Conservation (phyloP, 495 filamentous ascomycete genomes). For the Penicillium manginii region DNA sequence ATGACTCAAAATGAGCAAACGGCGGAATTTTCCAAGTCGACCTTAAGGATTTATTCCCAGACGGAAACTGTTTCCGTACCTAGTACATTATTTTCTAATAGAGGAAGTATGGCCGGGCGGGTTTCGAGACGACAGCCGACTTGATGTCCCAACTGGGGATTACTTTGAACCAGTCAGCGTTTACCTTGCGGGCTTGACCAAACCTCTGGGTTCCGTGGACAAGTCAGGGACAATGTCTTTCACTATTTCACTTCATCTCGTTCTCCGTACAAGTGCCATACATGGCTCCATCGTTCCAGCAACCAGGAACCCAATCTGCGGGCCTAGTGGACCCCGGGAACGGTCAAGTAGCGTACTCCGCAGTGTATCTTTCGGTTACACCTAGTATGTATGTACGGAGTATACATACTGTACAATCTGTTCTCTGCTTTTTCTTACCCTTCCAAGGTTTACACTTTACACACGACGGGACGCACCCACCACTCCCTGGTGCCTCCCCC, state of each 20-base stretch:
- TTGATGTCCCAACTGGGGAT: neutral
- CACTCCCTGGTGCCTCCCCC: slow-evolving; percentile 4
- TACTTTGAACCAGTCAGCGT: neutral
- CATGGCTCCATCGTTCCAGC: slow-evolving; percentile 25
- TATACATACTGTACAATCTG: too few relatives aligned
- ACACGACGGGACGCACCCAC: slow-evolving; percentile 9
- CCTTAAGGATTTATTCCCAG: neutral
- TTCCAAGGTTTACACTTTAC: neutral
- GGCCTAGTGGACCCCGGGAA: slow-evolving; percentile 24
- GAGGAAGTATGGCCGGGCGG: neutral
- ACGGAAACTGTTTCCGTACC: neutral
- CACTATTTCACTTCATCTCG: neutral
- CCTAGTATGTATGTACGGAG: too few relatives aligned
- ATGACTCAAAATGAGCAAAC: neutral
- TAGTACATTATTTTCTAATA: neutral
- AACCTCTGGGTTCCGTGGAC: neutral
- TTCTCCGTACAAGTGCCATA: slow-evolving; percentile 11
- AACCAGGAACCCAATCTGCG: slow-evolving; percentile 22
- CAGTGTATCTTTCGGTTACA: slow-evolving; percentile 15
- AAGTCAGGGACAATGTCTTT: slow-evolving; percentile 21
- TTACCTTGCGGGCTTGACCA: neutral
- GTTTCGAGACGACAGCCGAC: slow-evolving; percentile 3
- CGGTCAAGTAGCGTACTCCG: slow-evolving; percentile 24
- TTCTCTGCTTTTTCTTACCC: neutral
- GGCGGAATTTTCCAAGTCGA: neutral